Evolutionary conservation across 108 stramenopile genomes (phyloP), one percentile per base, ranked within the genome.

Genomic region (Conticribra weissflogii): DNA sequence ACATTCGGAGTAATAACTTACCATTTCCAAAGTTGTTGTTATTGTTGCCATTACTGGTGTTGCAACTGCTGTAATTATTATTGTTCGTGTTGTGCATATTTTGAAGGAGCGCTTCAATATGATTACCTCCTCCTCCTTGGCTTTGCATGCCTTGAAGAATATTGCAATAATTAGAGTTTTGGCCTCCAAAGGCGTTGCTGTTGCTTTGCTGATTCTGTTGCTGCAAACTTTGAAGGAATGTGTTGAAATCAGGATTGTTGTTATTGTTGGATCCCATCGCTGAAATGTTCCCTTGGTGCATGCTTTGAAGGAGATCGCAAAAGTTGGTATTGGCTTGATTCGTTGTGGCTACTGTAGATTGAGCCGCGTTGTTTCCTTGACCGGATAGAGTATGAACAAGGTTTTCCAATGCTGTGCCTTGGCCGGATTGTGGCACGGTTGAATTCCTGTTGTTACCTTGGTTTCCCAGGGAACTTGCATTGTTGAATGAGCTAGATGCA

Each of bases 301-400:
- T 81, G 54, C 56, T 83, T 30, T 87, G 89, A 14, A 90, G 58
- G 24, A 86, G 61, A 27, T 63, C 79, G 19, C 70, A 68, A 45
- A 90, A 77, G 51, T 54, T 88, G 4, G 87, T 77, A 65, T 83
- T 84, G 52, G 67, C 55, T 45, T 74, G 63, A 49, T 76, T 60
- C 31, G 33, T 49, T 29, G 36, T 15, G n/a, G 36, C 36, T 12
- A 36, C 51, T n/a, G 47, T 31, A 36, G 25, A 32, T 46, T 70
- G 50, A 34, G 50, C 9, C 1, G 41, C 29, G 21, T 41, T 5
- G 12, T 36, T 47, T n/a, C 28, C 59, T 23, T 41, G 41, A 59
- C 24, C 44, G n/a, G 36, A 54, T 27, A 27, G 5, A 28, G 1
- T 31, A 18, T 34, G 31, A 2, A 33, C 3, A 21, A 15, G 22